Base-by-base conservation (phyloP, 2,329 filamentous ascomycete genomes). In the Trichoderma sp. region DNA sequence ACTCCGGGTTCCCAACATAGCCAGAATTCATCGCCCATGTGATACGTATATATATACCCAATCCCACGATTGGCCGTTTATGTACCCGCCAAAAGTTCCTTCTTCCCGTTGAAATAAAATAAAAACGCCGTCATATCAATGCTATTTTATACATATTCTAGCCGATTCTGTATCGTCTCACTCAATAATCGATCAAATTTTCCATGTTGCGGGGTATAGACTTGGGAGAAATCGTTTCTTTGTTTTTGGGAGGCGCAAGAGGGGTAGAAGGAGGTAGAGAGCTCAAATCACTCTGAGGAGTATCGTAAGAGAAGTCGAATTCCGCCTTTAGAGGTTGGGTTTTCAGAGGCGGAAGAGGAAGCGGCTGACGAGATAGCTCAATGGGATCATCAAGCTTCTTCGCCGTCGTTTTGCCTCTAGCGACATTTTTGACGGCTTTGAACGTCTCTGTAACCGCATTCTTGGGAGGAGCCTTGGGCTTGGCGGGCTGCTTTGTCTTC, bases 151-250 rank as follows among this genome's bases (percentile, higher is more conserved):
- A 47, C 33, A 47, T 53, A 52, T 57, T 59, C 58, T 61, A 57
- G n/a, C 49, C 35, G 29, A 47, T 16, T 35, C 70, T 13, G 70
- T 53, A 47, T 69, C 21, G 29, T 27, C 21, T 27, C 33, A 29
- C 56, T 67, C 29, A 67, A 29, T 37, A 70, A 61, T 83, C 75
- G 70, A 84, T 77, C 19, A 84, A 71, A n/a, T 73, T 72, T 24
- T 72, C 75, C 79, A 85, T 80, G 35, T 77, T 79, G 19, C 76
- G 77, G 5, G 83, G 84, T 24, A 81, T 73, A 4, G 79, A 81
- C 33, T 75, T 79, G 7, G 83, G 82, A 31, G 83, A 84, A 47
- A 85, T 83, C 6, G 83, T 84, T 27, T 80, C 73, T 55, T 21
- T 24, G n/a, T 10, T 70, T 52, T 19, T 63, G 21, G 69, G 43